Base-by-base conservation (phyloP, 2,329 filamentous ascomycete genomes). In the Sporothrix brasiliensis region DNA sequence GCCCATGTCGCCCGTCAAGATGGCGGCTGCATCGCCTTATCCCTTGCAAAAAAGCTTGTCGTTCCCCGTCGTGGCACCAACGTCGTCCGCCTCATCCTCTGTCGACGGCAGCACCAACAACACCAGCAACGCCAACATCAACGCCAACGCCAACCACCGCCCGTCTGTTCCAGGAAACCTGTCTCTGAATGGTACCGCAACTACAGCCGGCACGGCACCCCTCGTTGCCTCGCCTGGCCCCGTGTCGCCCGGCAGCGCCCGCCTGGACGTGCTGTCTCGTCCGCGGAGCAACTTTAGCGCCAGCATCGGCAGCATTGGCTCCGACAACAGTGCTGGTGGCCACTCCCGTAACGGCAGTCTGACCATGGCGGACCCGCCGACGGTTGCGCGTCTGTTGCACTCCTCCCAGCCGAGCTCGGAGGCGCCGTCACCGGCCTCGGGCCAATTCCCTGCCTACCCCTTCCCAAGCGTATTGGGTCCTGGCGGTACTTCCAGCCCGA, bases 1-100 rank as follows among this genome's bases (percentile, higher is more conserved):
- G 61, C 83, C 87, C 13, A 74, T 78, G 16, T 89, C 87, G 3
- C 87, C 87, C 2, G 78, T 81, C 44, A 89, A 86, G 75, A 74
- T 78, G 11, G 21, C 72, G 1, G 2, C 53, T 2, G 56, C 44
- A 2, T 30, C 68, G 0, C 39, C 69, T 1, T 72, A 41, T 39
- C 52, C 71, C 0, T 50, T 73, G 3, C 69, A 69, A 16, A 69
- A 69, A 39, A 70, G 49, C 50, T 6, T 14, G 13, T 58, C 67
- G 10, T 71, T 67, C 16, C 56, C 72, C 2, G 21, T 21, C 9
- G 63, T 30, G 39, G 24, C 41, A 4, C 24, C 19, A 2, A n/a
- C 24, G 10, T 39, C 67, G 21, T 68, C 67, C 11, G 27, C 34
- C 24, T 61, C 67, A 19, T 24, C 56, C 54, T 65, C 47, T 21